These are phyloP conservation scores for Aspergillus haitiensis DNA, from an alignment of 495 filamentous ascomycete genomes.

Conservation along the genomic window DNA sequence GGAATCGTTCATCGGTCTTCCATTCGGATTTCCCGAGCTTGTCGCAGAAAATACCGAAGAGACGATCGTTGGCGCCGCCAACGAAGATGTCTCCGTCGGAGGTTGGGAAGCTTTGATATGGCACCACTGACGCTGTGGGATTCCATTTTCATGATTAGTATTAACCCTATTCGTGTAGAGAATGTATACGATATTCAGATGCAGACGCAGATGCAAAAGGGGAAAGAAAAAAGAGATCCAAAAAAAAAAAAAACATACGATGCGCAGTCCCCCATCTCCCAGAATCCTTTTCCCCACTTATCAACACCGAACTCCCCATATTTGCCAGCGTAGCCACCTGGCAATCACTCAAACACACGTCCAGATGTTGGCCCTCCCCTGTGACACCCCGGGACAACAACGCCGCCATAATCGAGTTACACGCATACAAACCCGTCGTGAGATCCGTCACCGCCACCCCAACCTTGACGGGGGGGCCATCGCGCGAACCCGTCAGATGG, in stretches of 20 bases:
- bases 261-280: neutral
- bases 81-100: neutral
- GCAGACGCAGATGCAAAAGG: no score
- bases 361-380: neutral
- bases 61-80: neutral
- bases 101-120: neutral
- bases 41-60: neutral
- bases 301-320: neutral
- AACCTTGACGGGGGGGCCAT: neutral
- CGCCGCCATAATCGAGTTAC: neutral
- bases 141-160: no score
- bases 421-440: neutral
- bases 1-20: neutral
- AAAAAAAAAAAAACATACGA: no score
- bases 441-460: neutral
- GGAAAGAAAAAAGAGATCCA: no score
- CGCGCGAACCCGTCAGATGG: neutral
- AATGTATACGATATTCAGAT: no score
- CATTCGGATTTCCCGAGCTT: neutral
- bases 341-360: neutral
- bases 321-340: neutral
- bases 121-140: neutral
- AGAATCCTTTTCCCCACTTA: neutral
- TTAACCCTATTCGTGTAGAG: no score
- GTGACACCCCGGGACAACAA: neutral